Conservation (phyloP, 306 rosid species). For the Ziziphus jujuba region DNA sequence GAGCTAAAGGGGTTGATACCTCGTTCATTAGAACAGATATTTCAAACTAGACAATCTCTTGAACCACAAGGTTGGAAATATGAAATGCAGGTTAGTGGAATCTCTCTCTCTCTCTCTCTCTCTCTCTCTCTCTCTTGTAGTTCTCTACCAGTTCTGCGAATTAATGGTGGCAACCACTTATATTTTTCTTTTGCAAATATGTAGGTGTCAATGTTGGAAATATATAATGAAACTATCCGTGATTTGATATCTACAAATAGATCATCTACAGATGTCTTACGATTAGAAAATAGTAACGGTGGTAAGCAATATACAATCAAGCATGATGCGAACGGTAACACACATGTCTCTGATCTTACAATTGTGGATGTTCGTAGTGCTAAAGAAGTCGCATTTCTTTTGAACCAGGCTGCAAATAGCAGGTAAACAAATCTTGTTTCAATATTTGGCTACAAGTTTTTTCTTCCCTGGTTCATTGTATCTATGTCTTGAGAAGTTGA, state of each 20-base stretch:
- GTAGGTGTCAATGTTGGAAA: slow-evolving; percentile 97
- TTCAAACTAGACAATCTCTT: slow-evolving; percentile 77
- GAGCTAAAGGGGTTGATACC: slow-evolving; percentile 91
- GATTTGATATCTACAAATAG: slow-evolving; percentile 71
- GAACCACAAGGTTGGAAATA: slow-evolving; percentile 93
- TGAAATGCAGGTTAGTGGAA: slow-evolving; percentile 81
- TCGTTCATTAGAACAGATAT: slow-evolving; percentile 88
- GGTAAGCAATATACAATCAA: slow-evolving; percentile 88
- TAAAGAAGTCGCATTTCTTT: slow-evolving; percentile 82
- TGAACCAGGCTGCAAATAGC: slow-evolving; percentile 86
- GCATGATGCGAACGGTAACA: slow-evolving; percentile 78
- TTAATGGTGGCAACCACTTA: background rate
- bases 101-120: too few relatives aligned
- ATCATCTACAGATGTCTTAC: slow-evolving; percentile 43
- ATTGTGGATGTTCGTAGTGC: slow-evolving; percentile 86
- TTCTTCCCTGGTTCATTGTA: background rate
- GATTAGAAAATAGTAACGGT: slow-evolving; percentile 63
- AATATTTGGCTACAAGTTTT: background rate
- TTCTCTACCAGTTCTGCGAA: background rate
- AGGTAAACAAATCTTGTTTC: slow-evolving; percentile 43
- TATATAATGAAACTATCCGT: slow-evolving; percentile 87
- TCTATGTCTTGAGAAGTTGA: background rate
- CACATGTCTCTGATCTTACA: slow-evolving; percentile 87
- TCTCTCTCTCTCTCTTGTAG: slow-evolving; percentile 1
- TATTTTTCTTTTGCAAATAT: slow-evolving; percentile 16